Conservation (phyloP, 257 asterid genomes). For the Solanum dulcamara region DNA sequence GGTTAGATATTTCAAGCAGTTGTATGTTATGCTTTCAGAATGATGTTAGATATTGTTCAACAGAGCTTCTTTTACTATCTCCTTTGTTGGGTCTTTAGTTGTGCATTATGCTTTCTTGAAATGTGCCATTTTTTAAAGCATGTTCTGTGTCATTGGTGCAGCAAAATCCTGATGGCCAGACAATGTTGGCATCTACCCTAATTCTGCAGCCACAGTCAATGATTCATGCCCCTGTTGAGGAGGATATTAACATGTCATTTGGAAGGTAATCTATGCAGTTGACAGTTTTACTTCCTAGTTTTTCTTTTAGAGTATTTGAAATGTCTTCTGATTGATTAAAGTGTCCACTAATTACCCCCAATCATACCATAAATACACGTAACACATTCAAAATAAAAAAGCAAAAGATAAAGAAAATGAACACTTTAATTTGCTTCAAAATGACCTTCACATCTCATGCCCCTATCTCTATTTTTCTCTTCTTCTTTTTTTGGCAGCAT, state of each 20-base stretch:
- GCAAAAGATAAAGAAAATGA: background rate
- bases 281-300: background rate
- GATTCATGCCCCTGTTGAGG: constrained; percentile 62
- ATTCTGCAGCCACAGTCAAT: constrained; percentile 66
- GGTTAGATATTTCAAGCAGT: background rate
- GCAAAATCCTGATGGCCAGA: constrained; percentile 86
- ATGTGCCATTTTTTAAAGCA: background rate
- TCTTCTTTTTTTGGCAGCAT: constrained; percentile 45
- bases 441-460: constrained; percentile 4
- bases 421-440: constrained; percentile 1
- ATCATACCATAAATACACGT: background rate
- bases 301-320: background rate
- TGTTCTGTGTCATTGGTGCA: constrained; percentile 21
- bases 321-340: background rate
- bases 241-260: constrained; percentile 88
- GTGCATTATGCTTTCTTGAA: background rate
- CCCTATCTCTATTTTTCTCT: background rate
- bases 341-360: background rate
- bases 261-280: constrained; percentile 48
- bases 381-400: background rate
- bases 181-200: constrained; percentile 80
- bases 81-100: background rate
- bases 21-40: background rate
- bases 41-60: background rate
- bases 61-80: background rate